Conservation (phyloP, 345 rosid genomes). For the Bruguiera parviflora region DNA sequence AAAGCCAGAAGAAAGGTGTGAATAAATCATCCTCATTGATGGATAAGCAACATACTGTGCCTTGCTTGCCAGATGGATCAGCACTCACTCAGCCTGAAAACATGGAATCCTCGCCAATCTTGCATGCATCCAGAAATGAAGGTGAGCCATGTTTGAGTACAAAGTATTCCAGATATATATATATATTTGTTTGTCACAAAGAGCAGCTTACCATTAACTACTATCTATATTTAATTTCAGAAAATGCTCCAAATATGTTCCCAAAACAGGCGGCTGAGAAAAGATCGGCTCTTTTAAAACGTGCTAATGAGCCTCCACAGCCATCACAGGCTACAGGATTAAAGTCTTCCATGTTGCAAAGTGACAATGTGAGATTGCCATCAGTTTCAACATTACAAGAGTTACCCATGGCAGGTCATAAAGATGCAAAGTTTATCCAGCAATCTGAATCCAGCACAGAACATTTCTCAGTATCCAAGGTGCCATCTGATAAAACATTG, state of each 20-base stretch:
- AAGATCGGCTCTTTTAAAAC: conserved; percentile 37
- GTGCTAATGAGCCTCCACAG: conserved; percentile 30
- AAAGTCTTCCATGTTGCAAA: conserved; percentile 34
- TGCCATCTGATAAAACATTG: conserved; percentile 24
- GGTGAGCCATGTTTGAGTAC: conserved; percentile 42
- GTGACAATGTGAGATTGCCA: conserved; percentile 29
- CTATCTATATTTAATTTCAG: conserved; percentile 20
- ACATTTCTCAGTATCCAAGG: conserved; percentile 29
- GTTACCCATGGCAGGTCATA: conserved; percentile 25
- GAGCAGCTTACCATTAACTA: conserved; percentile 18
- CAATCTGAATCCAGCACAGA: conserved; percentile 34
- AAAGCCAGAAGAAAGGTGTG: conserved; percentile 40
- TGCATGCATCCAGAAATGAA: conserved; percentile 32
- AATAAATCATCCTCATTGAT: conserved; percentile 34
- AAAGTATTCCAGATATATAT: conserved; percentile 4
- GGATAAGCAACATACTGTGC: conserved; percentile 36
- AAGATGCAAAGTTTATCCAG: conserved; percentile 34
- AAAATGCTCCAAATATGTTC: conserved; percentile 40
- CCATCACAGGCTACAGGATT: conserved; percentile 26
- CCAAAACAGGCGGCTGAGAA: conserved; percentile 36
- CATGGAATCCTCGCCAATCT: conserved; percentile 40
- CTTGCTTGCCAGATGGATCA: conserved; percentile 30
- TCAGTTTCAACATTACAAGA: conserved; percentile 35
- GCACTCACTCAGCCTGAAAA: conserved; percentile 38
- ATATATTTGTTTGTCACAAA: conserved; percentile 7